Conservation (phyloP, 2,329 filamentous ascomycete genomes). For the Microdochium nivale region DNA sequence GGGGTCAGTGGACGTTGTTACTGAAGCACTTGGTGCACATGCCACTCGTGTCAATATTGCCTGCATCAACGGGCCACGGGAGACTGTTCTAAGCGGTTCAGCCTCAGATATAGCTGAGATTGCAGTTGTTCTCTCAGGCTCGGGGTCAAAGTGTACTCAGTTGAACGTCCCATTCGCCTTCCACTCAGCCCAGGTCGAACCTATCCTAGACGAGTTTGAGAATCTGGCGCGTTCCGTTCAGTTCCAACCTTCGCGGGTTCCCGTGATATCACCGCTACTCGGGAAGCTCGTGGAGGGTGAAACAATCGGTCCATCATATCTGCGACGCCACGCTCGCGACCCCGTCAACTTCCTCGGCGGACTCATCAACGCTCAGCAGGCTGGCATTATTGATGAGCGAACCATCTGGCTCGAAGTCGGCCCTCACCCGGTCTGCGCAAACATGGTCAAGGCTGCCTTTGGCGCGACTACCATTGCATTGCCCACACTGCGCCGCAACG, state of each 20-base stretch:
- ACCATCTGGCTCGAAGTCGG: slow-evolving; percentile 67
- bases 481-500: slow-evolving; percentile 53
- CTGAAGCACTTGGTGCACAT: slow-evolving; percentile 37
- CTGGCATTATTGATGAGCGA: slow-evolving; percentile 53
- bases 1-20: slow-evolving; percentile 41
- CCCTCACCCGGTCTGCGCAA: slow-evolving; percentile 61
- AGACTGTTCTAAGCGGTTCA: slow-evolving; percentile 61
- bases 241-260: slow-evolving; percentile 47
- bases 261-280: slow-evolving; percentile 60
- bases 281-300: slow-evolving; percentile 52
- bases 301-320: slow-evolving; percentile 51
- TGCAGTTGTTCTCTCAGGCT: slow-evolving; percentile 31
- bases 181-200: slow-evolving; percentile 57
- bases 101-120: slow-evolving; percentile 29
- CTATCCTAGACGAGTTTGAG: slow-evolving; percentile 53
- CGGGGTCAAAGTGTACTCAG: slow-evolving; percentile 51
- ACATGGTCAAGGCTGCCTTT: slow-evolving; percentile 59
- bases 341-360: slow-evolving; percentile 61
- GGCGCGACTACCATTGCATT: slow-evolving; percentile 43
- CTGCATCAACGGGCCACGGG: slow-evolving; percentile 68
- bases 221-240: slow-evolving; percentile 39
- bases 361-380: slow-evolving; percentile 47
- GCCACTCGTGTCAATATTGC: slow-evolving; percentile 40
- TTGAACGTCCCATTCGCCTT: slow-evolving; percentile 61
- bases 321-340: slow-evolving; percentile 56